A percentile compares a stretch with the other conserved stretches of the same genome.
Evolutionary conservation across 192 early-diverging fungal genomes (phyloP).

Genomic region (Chytriomyces sp.): DNA sequence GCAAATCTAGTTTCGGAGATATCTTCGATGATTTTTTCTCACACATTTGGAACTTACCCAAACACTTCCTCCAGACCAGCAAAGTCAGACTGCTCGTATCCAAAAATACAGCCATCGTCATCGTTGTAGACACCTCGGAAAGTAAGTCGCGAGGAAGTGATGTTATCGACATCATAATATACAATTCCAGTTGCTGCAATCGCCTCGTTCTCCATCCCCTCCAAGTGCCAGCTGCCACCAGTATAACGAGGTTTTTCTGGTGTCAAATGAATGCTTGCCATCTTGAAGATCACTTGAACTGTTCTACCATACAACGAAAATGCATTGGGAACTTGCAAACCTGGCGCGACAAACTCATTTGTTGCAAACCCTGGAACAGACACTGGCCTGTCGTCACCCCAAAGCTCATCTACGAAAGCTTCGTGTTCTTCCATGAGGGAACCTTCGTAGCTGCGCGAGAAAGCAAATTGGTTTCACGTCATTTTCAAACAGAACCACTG

Average conservation of each 20-base stretch:
- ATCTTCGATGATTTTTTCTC: too few species aligned
- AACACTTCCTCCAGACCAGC: slow-evolving; percentile 25
- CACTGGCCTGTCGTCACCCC: slow-evolving; percentile 21
- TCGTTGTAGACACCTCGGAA: slow-evolving; percentile 50
- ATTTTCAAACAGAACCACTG: too few species aligned
- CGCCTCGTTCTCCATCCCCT: slow-evolving; percentile 70
- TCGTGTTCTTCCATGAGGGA: slow-evolving; percentile 2
- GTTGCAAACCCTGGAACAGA: slow-evolving; percentile 13
- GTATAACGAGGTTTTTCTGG: slow-evolving; percentile 62
- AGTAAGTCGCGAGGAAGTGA: slow-evolving; percentile 58
- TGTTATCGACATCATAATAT: slow-evolving; percentile 73
- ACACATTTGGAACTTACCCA: slow-evolving; percentile 10
- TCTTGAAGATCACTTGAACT: slow-evolving; percentile 71
- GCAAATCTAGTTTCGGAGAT: too few species aligned
- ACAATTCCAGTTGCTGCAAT: slow-evolving; percentile 75
- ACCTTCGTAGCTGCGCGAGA: background rate
- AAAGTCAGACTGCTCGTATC: slow-evolving; percentile 30
- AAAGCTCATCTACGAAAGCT: slow-evolving; percentile 21
- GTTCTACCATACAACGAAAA: slow-evolving; percentile 39
- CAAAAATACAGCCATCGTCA: slow-evolving; percentile 16
- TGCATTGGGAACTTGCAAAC: slow-evolving; percentile 25
- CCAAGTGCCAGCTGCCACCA: slow-evolving; percentile 70
- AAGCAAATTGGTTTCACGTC: too few species aligned
- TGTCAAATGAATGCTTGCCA: slow-evolving; percentile 67
- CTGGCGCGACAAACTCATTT: too few species aligned